Evolutionary conservation across 2,329 filamentous ascomycete genomes (phyloP).

Genomic region (Erysiphe pulchra): DNA sequence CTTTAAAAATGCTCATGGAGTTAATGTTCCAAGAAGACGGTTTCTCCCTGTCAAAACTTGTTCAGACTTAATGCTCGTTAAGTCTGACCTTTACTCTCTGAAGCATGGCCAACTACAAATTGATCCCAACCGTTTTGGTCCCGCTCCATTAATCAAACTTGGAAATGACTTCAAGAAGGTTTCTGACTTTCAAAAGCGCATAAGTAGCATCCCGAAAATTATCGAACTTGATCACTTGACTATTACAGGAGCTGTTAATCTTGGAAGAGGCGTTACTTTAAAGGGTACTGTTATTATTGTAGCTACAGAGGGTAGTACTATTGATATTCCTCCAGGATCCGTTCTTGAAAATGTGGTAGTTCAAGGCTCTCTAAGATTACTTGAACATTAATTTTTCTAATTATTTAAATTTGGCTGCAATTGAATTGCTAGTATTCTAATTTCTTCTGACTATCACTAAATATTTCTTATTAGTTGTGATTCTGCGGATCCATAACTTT

Average conservation of each 20-base stretch:
- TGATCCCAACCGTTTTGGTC: constrained; percentile 87
- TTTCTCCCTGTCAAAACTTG: constrained; percentile 99
- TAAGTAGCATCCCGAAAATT: constrained; percentile 70
- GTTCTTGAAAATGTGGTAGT: constrained; percentile 98
- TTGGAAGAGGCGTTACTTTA: constrained; percentile 80
- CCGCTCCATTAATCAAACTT: constrained; percentile 94
- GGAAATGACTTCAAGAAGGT: constrained; percentile 99
- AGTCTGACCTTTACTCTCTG: constrained; percentile 95
- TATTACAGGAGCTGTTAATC: constrained; percentile 91
- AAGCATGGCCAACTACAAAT: constrained; percentile 97
- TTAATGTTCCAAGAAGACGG: constrained; percentile 89
- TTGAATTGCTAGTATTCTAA: no score
- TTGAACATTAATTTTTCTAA: constrained; percentile 28
- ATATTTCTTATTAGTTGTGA: no score
- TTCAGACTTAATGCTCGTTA: constrained; percentile 98
- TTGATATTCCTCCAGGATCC: constrained; percentile 88
- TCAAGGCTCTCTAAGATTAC: constrained; percentile 67
- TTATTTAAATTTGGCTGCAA: no score
- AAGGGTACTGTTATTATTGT: constrained; percentile 99
- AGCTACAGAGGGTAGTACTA: constrained; percentile 89
- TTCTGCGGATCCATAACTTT: no score
- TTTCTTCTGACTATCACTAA: no score
- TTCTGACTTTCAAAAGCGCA: constrained; percentile 78
- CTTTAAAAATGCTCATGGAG: constrained; percentile 95
- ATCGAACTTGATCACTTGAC: constrained; percentile 85